Evolutionary conservation across 805 yeast genomes (phyloP), one percentile per base, ranked within the genome.

Genomic region (Groenewaldozyma tartarivorans): DNA sequence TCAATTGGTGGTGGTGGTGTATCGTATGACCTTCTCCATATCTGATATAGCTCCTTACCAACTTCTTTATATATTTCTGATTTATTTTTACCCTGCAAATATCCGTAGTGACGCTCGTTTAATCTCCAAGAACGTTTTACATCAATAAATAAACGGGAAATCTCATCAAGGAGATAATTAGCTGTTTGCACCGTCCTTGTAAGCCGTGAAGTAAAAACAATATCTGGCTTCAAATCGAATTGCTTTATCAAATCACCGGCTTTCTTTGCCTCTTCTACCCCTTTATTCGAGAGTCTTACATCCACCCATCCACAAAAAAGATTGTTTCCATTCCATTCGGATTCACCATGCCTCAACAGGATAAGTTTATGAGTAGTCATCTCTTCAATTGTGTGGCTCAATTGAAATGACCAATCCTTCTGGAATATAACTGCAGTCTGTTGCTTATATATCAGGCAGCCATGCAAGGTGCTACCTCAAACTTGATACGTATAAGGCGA

Each of bases 41-140:
- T 79, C 68, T 75, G 81, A 81, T 84, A 85, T 68, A 81, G 74
- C 62, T 82, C 94, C 52, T 72, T 67, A 62, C 95, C 95, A 68
- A 75, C 84, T 51, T 73, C 63, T 57, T 75, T 83, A 61, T 83
- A 73, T 51, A 92, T 79, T 53, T 71, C 84, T 50, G 94, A 94
- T 71, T 85, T 84, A 71, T 84, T 87, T 71, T 84, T 82, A 67
- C 95, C 95, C 69, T 85, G 94, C 60, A 84, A 72, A 53, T 81
- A 94, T 76, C 95, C 95, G 70, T 84, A 84, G 66, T 84, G 94
- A 79, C 95, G 85, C 69, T 84, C 95, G 72, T 84, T 84, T 64
- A 84, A 75, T 79, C 94, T 81, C 94, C 94, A 84, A 38, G 90
- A 77, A 75, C 94, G 79, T 61, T 77, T 75, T 55, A 83, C 94